phyloP scores from a whole-genome alignment of 371 early-diverging fungal species.

The Saksenaea oblongispora region DNA sequence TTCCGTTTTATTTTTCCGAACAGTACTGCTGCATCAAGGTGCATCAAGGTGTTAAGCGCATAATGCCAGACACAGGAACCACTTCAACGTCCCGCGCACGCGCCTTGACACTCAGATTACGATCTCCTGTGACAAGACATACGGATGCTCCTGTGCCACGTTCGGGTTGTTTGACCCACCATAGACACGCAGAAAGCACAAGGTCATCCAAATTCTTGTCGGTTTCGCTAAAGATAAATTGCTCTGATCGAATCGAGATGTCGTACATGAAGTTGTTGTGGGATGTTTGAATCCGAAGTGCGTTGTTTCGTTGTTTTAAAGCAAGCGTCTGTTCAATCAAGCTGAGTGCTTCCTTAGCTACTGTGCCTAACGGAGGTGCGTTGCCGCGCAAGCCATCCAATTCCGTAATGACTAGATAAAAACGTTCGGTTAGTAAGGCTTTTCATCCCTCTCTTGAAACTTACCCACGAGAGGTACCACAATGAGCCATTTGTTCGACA shows the following conservation, averaged over 20 bases:
- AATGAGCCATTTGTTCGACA: conserved; percentile 58
- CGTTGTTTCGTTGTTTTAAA: conserved; percentile 27
- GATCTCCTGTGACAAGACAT: conserved; percentile 67
- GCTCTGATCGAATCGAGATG: conserved; percentile 64
- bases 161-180: conserved; percentile 41
- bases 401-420: conserved; percentile 57
- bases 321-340: conserved; percentile 53
- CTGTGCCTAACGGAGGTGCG: conserved; percentile 54
- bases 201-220: conserved; percentile 70
- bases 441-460: conserved; percentile 2
- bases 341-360: conserved; percentile 52
- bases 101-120: conserved; percentile 69
- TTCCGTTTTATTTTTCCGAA: background rate
- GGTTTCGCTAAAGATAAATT: conserved; percentile 63
- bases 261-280: conserved; percentile 66
- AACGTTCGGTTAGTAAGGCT: background rate
- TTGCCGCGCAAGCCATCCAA: conserved; percentile 64
- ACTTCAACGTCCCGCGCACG: conserved; percentile 65
- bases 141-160: conserved; percentile 28
- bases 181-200: conserved; percentile 62
- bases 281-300: conserved; percentile 62
- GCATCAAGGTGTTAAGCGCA: conserved; percentile 28
- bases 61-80: conserved; percentile 45
- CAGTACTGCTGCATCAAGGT: background rate
- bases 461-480: conserved; percentile 64